Conservation (phyloP, 345 rosid genomes). For the Stellera chamaejasme region DNA sequence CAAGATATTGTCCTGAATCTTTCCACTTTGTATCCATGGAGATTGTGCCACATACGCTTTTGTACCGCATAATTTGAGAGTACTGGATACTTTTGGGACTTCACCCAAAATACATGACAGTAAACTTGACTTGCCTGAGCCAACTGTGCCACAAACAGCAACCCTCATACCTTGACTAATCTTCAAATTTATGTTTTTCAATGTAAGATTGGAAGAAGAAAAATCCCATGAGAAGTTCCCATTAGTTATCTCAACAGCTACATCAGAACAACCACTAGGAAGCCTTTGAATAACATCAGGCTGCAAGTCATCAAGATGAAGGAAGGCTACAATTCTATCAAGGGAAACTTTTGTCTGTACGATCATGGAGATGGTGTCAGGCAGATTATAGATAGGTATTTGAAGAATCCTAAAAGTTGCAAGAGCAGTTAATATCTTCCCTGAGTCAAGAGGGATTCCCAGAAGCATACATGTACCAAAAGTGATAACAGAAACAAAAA, state of each 20-base stretch:
- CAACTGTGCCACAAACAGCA: slow-evolving; percentile 68
- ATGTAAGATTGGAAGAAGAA: slow-evolving; percentile 23
- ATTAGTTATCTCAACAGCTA: slow-evolving; percentile 26
- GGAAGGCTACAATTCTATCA: slow-evolving; percentile 44
- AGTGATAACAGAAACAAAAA: slow-evolving; percentile 35
- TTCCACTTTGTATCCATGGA: slow-evolving; percentile 86
- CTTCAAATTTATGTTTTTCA: slow-evolving; percentile 39
- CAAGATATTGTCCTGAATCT: slow-evolving; percentile 46
- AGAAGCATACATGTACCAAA: slow-evolving; percentile 46
- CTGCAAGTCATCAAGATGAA: slow-evolving; percentile 51
- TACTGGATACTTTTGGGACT: slow-evolving; percentile 48
- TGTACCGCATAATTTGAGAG: slow-evolving; percentile 40
- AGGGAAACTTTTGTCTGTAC: slow-evolving; percentile 60
- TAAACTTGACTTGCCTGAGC: slow-evolving; percentile 69
- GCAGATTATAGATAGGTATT: slow-evolving; percentile 40
- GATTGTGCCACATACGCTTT: slow-evolving; percentile 69
- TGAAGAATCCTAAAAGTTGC: slow-evolving; percentile 52
- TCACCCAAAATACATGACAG: slow-evolving; percentile 64
- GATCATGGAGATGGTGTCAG: slow-evolving; percentile 43
- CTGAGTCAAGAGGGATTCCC: slow-evolving; percentile 39
- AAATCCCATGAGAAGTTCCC: slow-evolving; percentile 58
- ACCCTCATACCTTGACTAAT: slow-evolving; percentile 46
- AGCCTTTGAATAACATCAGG: slow-evolving; percentile 22
- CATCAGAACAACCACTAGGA: slow-evolving; percentile 21
- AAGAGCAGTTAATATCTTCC: slow-evolving; percentile 53